Conservation (phyloP, 1,284 basidiomycete species). For the Fomitopsis betulina region DNA sequence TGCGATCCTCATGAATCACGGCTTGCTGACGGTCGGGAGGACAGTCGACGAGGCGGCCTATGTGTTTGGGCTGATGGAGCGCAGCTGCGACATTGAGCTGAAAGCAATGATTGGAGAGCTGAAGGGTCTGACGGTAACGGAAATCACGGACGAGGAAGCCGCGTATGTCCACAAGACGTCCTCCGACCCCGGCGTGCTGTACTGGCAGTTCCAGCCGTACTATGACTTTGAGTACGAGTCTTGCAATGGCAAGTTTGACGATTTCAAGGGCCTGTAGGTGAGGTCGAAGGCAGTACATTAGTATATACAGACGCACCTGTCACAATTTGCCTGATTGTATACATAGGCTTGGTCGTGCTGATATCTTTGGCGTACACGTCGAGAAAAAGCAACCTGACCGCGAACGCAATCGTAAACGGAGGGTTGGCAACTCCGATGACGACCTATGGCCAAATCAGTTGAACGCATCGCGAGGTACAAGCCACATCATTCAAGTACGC, state of each 20-base stretch:
- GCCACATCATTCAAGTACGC: neutral
- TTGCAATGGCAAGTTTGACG: neutral
- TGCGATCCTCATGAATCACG: neutral
- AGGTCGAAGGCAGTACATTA: neutral
- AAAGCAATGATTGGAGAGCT: neutral
- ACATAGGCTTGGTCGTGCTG: neutral
- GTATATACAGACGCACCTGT: neutral
- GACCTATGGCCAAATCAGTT: neutral
- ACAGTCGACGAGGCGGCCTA: neutral
- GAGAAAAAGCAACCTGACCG: neutral
- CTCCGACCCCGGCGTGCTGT: neutral
- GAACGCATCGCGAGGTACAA: neutral
- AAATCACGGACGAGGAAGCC: neutral
- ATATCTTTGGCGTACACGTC: neutral
- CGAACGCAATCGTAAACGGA: too few species aligned
- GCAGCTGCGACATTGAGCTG: constrained; percentile 1
- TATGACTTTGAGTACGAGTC: neutral
- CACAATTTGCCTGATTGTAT: neutral
- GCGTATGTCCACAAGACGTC: neutral
- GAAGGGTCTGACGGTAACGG: neutral
- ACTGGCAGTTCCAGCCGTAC: neutral
- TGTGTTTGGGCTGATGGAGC: neutral
- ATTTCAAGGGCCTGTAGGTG: neutral
- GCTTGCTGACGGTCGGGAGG: neutral
- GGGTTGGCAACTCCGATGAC: too few species aligned